Evolutionary conservation across 2,329 filamentous ascomycete genomes (phyloP), one percentile per base, ranked within the genome.

Genomic region (Monosporascus sp.): DNA sequence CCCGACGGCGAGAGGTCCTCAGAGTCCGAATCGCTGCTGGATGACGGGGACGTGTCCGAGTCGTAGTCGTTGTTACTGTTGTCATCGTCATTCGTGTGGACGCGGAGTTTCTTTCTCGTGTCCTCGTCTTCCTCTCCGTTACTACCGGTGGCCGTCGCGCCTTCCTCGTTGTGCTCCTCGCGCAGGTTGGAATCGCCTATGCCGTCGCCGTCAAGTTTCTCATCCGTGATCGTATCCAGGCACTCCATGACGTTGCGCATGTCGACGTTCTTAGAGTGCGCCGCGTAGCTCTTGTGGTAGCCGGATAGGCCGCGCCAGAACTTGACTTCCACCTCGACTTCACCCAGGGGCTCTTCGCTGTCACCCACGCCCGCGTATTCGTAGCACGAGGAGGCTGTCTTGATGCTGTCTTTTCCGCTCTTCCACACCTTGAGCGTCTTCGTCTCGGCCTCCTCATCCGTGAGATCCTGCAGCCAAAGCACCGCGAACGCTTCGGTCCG

Each of bases 401-500:
- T 61, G 54, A 77, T 56, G 62, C 75, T 56, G 58, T 79, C 68
- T 65, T 85, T 73, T 59, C 86, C 79, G 24, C 86, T 84, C 63
- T 84, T 85, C 83, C 85, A 91, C 3, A 91, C 78, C 5, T 81
- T 71, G 3, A 91, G 64, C 5, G 75, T 76, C 8, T 87, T 61
- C 0, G 78, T 81, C 44, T 76, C 72, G 50, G 85, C 78, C 61
- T 88, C 81, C 55, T 89, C 87, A 53, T 91, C 87, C 0, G 77
- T 71, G 0, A 91, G 73, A n/a, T 89, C 82, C 57, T 83, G 82
- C 19, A 90, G 74, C 87, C 87, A 90, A 2, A 88, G 70, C 2
- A 88, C 76, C 7, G 79, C 78, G 60, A 88, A 87, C 0, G 83
- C 86, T 2, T 77, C 71, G 0, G 81, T 83, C 52, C 77, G 79